Percentiles rank a stretch among this genome's conserved stretches.
These are phyloP conservation scores for Trichophyton schoenleinii DNA, from an alignment of 2,329 filamentous ascomycete genomes.

Conservation along the genomic window DNA sequence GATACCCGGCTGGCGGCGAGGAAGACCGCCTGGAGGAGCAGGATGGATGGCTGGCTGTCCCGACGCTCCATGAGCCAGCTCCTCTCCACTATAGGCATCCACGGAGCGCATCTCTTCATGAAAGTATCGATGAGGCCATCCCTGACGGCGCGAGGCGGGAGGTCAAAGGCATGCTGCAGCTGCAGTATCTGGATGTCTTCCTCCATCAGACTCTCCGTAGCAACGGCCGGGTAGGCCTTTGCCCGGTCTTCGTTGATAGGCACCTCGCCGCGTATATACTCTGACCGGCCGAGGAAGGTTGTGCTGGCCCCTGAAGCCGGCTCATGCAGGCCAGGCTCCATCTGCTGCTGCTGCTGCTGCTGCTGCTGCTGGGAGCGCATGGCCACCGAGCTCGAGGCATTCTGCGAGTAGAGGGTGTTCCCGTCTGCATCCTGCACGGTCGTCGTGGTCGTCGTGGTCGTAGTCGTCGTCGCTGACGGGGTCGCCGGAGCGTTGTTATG, in stretches of 20 bases:
- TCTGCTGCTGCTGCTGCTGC: constrained; percentile 4
- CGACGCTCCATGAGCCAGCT: constrained; percentile 21
- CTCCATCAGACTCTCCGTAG: constrained; percentile 18
- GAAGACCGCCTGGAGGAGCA: constrained; percentile 30
- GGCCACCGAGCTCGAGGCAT: constrained; percentile 1
- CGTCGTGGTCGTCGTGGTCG: neutral
- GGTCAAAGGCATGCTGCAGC: constrained; percentile 19
- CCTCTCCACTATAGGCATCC: constrained; percentile 24
- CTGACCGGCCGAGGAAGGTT: constrained; percentile 22
- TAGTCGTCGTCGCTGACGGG: constrained; percentile 4
- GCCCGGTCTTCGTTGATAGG: constrained; percentile 20
- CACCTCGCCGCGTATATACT: constrained; percentile 19
- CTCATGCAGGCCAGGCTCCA: constrained; percentile 12
- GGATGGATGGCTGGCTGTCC: constrained; percentile 18
- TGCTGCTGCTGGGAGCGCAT: constrained; percentile 7
- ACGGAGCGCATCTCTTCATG: constrained; percentile 22
- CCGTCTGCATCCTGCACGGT: constrained; percentile 7
- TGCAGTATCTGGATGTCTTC: constrained; percentile 19
- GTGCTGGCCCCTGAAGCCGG: constrained; percentile 14
- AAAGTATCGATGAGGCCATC: constrained; percentile 23
- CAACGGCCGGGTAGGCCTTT: constrained; percentile 16
- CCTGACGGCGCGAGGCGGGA: constrained; percentile 19
- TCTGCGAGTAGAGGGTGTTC: constrained; percentile 6
- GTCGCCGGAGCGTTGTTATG: constrained; percentile 5
- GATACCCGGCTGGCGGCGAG: constrained; percentile 32